Conservation (phyloP, 345 rosid species). For the Bruguiera gymnorhiza region DNA sequence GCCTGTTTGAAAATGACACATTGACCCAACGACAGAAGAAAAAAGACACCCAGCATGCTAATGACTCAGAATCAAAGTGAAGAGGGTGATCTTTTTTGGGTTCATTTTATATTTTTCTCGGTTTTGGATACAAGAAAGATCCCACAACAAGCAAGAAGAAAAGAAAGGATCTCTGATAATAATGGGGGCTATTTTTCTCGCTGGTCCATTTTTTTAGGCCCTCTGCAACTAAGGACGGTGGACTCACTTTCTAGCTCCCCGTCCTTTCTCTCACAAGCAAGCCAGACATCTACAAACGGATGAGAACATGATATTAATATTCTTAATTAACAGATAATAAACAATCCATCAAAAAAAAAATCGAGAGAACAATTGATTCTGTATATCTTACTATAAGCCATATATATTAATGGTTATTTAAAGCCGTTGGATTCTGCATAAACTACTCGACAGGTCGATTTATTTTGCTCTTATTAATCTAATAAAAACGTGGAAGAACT, state of each 20-base stretch:
- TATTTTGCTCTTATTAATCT: no score
- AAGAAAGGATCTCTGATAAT: not conserved
- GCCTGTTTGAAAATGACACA: not conserved
- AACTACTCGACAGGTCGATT: no score
- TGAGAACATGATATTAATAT: not conserved
- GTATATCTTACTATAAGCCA: no score
- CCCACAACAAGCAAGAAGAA: not conserved
- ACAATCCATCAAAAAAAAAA: no score
- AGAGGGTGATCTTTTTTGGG: not conserved
- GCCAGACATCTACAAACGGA: not conserved
- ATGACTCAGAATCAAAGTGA: not conserved
- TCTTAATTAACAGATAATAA: not conserved
- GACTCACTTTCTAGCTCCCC: slow-evolving; percentile 23
- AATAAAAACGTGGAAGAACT: no score
- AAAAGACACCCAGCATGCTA: not conserved
- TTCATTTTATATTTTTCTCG: not conserved
- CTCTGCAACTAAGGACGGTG: slow-evolving; percentile 25
- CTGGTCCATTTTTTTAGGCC: slow-evolving; percentile 25
- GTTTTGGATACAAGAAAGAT: not conserved
- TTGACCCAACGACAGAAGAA: not conserved
- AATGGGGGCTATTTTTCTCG: not conserved
- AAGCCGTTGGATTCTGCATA: no score
- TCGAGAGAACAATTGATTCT: no score
- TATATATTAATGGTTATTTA: no score
- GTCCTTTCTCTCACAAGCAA: not conserved